These are phyloP conservation scores for Neofusicoccum parvum DNA, from an alignment of 2,329 filamentous ascomycete genomes.

Conservation along the genomic window DNA sequence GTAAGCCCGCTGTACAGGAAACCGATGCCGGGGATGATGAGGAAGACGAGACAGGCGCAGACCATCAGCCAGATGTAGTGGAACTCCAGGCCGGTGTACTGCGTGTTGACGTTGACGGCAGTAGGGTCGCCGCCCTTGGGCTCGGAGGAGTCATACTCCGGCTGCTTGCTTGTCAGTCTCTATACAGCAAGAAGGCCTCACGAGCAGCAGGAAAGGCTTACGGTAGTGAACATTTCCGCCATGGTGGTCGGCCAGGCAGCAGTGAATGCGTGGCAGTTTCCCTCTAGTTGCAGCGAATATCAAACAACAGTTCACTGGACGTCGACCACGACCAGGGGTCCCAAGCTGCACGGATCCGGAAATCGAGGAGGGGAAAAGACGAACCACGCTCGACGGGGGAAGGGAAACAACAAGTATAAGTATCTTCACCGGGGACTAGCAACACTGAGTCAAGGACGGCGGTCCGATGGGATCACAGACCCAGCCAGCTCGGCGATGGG, in stretches of 20 bases:
- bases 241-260: neutral
- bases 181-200: constrained; percentile 1
- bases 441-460: neutral
- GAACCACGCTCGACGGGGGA: neutral
- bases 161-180: constrained; percentile 28
- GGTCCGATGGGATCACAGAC: neutral
- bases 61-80: constrained; percentile 63
- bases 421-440: neutral
- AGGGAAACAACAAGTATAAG: neutral
- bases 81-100: constrained; percentile 61
- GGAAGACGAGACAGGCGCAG: constrained; percentile 64
- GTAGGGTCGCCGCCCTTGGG: constrained; percentile 59
- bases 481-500: neutral
- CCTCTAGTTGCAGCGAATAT: neutral
- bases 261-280: neutral
- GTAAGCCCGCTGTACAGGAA: constrained; percentile 66
- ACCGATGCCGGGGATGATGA: constrained; percentile 69
- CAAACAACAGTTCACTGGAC: neutral
- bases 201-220: neutral
- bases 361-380: neutral
- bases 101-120: constrained; percentile 58
- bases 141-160: constrained; percentile 43
- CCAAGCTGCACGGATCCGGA: neutral
- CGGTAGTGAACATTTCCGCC: constrained; percentile 16
- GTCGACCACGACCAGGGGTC: neutral